Base-by-base conservation (phyloP, 805 yeast genomes). In the Candida boleticola region DNA sequence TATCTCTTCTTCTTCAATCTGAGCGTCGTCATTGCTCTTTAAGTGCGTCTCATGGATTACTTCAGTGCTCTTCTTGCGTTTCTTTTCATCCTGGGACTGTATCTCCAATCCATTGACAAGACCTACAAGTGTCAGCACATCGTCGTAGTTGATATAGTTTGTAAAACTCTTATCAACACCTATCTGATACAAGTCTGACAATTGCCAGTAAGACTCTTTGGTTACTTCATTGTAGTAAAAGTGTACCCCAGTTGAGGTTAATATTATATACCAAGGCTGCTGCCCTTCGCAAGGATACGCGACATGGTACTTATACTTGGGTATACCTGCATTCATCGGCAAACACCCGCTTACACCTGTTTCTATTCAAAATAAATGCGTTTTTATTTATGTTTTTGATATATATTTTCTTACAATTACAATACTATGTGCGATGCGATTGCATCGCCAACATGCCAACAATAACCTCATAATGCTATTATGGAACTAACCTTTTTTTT, bases 161-260 rank as follows among this genome's bases (percentile, higher is more conserved):
- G 44, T 32, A 18, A 44, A 42, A 11, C 29, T 13, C 5, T 31
- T 29, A 5, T 34, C 40, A 4, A 19, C 39, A 22, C 39, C 37
- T 6, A 19, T 19, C 4, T 42, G 39, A 31, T 39, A 38, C 1
- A 66, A 37, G 34, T 66, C 70, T 13, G 47, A 35, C 20, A 64
- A 43, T 49, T 65, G 71, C 73, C 73, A 66, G 36, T 54, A 61
- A 5, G 70, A 58, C 18, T 39, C 19, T 17, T 45, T 44, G 3
- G 46, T 42, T 1, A 19, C 39, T 11, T 41, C 29, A 46, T 65
- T 54, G 44, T 51, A 66, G 49, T 66, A 66, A 43, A 64, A 66
- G 44, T 66, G 73, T 17, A 40, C 29, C 0, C 55, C 57, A 2
- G 44, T 48, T 7, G 54, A 42, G 3, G 66, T 61, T 11, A 66